phyloP scores from a whole-genome alignment of 257 asterid species.

The Solanum pinnatisectum region DNA sequence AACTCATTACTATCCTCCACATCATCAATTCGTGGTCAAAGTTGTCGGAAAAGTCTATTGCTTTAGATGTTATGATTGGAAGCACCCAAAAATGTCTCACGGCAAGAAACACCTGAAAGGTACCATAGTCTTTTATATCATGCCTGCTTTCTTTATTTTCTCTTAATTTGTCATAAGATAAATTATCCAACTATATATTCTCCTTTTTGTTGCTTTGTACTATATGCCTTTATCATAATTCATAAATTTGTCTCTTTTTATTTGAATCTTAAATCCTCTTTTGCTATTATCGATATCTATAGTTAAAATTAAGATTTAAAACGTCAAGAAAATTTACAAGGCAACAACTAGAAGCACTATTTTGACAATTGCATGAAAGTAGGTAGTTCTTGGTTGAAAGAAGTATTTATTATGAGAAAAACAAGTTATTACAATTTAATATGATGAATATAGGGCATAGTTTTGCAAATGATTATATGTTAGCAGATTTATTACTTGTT shows the following conservation, averaged over 20 bases:
- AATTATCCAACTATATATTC: too few species aligned
- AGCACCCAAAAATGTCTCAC: not conserved
- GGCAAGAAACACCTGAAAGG: not conserved
- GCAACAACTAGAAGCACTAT: not conserved
- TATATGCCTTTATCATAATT: not conserved
- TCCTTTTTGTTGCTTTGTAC: not conserved
- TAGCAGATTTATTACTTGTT: not conserved
- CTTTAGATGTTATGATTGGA: conserved; percentile 39
- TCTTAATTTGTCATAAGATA: not conserved
- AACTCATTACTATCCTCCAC: conserved; percentile 26
- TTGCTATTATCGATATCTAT: not conserved
- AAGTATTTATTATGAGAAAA: not conserved
- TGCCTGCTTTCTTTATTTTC: not conserved
- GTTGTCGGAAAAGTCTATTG: conserved; percentile 71
- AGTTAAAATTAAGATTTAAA: not conserved
- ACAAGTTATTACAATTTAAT: not conserved
- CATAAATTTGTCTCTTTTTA: not conserved
- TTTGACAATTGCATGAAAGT: not conserved
- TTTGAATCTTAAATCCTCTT: not conserved
- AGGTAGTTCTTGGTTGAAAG: not conserved
- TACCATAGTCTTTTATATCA: not conserved
- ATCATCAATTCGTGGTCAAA: conserved; percentile 38
- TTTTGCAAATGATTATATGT: not conserved
- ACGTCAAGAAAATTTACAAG: not conserved
- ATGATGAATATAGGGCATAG: not conserved